Conservation (phyloP, 176 grass and related monocot species). For the Paspalum notatum region DNA sequence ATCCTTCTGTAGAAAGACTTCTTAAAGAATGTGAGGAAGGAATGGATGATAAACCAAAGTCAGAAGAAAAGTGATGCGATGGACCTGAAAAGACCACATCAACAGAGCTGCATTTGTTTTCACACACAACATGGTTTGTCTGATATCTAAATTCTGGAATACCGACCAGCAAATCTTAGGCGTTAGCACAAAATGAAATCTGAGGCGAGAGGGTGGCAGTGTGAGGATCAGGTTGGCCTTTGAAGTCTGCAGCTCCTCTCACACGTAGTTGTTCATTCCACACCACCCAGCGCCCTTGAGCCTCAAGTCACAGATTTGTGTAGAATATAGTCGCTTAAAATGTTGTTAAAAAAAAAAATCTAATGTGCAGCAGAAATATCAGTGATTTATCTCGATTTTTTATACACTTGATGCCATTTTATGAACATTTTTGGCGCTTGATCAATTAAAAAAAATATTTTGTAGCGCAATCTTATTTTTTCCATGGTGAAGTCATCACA, state of each 20-base stretch:
- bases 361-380: neutral
- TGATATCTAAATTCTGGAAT: neutral
- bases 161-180: neutral
- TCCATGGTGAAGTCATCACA: neutral
- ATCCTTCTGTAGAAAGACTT: constrained; percentile 55
- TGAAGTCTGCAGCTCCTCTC: neutral
- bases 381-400: neutral
- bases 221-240: neutral
- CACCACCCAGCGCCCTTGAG: neutral
- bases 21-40: constrained; percentile 74
- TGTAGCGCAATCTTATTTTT: neutral
- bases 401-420: neutral
- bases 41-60: constrained; percentile 37
- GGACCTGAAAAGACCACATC: constrained; percentile 9
- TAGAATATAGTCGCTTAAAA: neutral
- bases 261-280: neutral
- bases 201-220: neutral
- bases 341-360: constrained; percentile 6
- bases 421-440: neutral
- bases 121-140: neutral
- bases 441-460: neutral
- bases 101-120: neutral
- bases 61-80: constrained; percentile 23
- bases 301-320: neutral
- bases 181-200: neutral